Conservation (phyloP, 1,284 basidiomycete genomes). For the Trichosporon inkin region DNA sequence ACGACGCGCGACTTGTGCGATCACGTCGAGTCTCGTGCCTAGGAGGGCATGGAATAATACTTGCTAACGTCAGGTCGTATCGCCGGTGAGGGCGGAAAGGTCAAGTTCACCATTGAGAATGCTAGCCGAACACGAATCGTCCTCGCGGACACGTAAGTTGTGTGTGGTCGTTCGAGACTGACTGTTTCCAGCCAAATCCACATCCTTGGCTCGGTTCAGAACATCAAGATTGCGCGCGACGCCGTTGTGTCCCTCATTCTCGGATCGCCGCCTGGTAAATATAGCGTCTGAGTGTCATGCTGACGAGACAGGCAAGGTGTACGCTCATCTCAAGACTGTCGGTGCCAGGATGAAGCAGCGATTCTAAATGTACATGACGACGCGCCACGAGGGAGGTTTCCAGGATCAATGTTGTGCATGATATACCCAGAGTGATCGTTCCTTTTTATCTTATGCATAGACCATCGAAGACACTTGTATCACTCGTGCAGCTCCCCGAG, state of each 20-base stretch:
- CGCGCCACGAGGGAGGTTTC: background rate
- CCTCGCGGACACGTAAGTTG: constrained; percentile 84
- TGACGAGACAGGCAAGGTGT: constrained; percentile 66
- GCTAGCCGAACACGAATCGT: constrained; percentile 92
- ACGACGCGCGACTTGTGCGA: background rate
- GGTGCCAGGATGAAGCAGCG: constrained; percentile 90
- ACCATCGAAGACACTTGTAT: background rate
- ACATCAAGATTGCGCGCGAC: constrained; percentile 95
- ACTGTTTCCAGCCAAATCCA: constrained; percentile 54
- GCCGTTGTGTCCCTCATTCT: constrained; percentile 92
- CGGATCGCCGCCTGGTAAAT: constrained; percentile 79
- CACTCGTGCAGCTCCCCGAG: too few relatives aligned
- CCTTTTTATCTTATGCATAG: background rate
- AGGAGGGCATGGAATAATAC: background rate
- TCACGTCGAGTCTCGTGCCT: background rate
- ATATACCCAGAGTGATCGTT: constrained; percentile 16
- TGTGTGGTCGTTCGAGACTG: background rate
- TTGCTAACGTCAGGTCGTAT: constrained; percentile 66
- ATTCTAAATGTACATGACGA: constrained; percentile 39
- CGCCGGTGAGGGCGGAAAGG: constrained; percentile 96
- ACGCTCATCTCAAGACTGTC: constrained; percentile 82
- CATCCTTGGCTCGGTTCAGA: constrained; percentile 59
- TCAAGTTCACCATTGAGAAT: constrained; percentile 98
- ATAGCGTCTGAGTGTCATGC: background rate
- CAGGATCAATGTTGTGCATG: constrained; percentile 23